Conservation (phyloP, 208 protist species). For the Phytomonas francai region DNA sequence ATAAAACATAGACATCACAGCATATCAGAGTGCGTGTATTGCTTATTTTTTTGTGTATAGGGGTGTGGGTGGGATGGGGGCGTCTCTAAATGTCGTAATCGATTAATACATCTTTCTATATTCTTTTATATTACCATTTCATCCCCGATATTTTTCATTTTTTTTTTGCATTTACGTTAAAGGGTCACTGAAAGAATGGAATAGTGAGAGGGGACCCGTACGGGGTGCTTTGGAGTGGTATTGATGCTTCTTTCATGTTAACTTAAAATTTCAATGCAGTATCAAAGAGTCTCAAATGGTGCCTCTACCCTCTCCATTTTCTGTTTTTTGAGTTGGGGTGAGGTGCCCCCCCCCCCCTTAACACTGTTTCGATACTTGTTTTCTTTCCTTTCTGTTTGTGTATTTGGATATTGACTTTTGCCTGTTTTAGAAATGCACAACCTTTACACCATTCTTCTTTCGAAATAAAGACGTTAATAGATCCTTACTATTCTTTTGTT, state of each 20-base stretch:
- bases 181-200: background rate
- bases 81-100: background rate
- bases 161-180: constrained; percentile 3
- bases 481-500: constrained; percentile 19
- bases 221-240: background rate
- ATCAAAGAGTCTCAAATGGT: background rate
- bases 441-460: background rate
- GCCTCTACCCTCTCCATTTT: background rate
- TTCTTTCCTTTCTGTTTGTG: background rate
- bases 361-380: background rate
- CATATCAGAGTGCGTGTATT: background rate
- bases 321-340: background rate
- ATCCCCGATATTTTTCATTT: constrained; percentile 14
- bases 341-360: background rate
- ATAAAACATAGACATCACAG: background rate
- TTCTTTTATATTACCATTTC: constrained; percentile 3
- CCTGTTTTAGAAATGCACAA: constrained; percentile 7
- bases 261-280: background rate
- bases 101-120: constrained; percentile 1
- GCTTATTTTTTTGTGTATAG: background rate
- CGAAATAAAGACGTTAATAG: background rate
- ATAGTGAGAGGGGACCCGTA: background rate
- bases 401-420: background rate
- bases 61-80: background rate
- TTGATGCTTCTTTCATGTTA: background rate